Base-by-base conservation (phyloP, 139 green algal genomes). In the Monoraphidium neglectum region DNA sequence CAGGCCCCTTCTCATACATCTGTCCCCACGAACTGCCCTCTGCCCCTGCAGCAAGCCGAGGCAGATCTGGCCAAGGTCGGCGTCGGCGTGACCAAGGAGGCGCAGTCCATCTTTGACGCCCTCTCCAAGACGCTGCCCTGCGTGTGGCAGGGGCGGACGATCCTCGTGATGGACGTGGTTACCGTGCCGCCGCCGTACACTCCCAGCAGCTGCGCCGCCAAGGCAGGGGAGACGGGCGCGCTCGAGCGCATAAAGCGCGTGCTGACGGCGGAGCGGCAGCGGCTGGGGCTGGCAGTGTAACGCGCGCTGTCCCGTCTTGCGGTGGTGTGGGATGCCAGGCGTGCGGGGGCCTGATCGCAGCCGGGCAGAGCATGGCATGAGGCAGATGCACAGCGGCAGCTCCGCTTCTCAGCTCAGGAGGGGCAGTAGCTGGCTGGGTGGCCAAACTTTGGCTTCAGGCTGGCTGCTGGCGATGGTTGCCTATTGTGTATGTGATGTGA, bases 121-220 rank as follows among this genome's bases (percentile, higher is more conserved):
- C 73, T 97, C 0, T 80, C 79, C 43, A 97, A 97, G 86, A 97
- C 92, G 5, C 78, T 97, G 85, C 92, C 92, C 0, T 94, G 91
- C 59, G 38, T 70, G 1, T 97, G 92, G 92, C 80, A 86, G 1
- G 82, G 77, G 33, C 21, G 32, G 15, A 21, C 23, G 37, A 80
- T 80, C n/a, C 35, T 36, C 12, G 72, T 76, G 8, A 72, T 95
- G 74, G 92, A 97, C 16, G 83, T 88, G 57, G 90, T 97, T 43
- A 16, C 53, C 4, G 49, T 85, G 26, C 36, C 49, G 36, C 79
- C 79, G 59, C 85, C 85, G 1, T 90, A 90, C 75, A 83, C 60
- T 0, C 66, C 71, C 0, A 77, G 80, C 33, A 64, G 2, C 2
- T 65, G 53, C 18, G 69, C 62, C 2, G 35, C 56, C 23, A 68